Base-by-base conservation (phyloP, 345 rosid genomes). In the Rhizophora mangle region DNA sequence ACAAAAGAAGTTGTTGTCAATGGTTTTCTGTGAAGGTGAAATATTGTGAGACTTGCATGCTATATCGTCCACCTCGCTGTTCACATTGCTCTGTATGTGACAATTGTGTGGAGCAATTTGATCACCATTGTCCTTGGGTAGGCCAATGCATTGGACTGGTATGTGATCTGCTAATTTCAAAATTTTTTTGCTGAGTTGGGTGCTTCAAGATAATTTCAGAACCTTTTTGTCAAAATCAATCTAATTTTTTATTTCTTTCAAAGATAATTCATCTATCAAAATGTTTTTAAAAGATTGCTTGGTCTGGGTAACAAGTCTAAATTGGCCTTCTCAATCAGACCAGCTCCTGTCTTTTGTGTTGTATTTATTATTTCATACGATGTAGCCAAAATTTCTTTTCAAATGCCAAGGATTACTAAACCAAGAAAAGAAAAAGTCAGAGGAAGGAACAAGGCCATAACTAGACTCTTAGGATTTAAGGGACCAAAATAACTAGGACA, bases 61-160 rank as follows among this genome's bases (percentile, higher is more conserved):
- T 83, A 39, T 83, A 83, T 64, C 85, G 89, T 15, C 89, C 84
- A 24, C 87, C 82, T 5, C 89, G 89, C 29, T 85, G 85, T 69
- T 83, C 87, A 32, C 89, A 85, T 63, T 85, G 89, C 76, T 81
- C 87, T 29, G 80, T 80, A 18, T 85, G 89, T n/a, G 77, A 85
- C 66, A 83, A 83, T 26, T 85, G 87, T 22, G 87, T 85, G 54
- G 85, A 83, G 76, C 59, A 83, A 46, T 85, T 85, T 43, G 89
- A 85, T 71, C 89, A 85, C 65, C 89, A 85, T 63, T 83, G 89
- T 64, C 85, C 82, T 30, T 85, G 87, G 89, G 83, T 83, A 6
- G 89, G 89, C 60, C 89, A 85, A 57, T 85, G 89, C 84, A 82
- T 85, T 20, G 89, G 89, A 63, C 27, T 72, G 83, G 89, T 85